Evolutionary conservation across 1,284 basidiomycete genomes (phyloP), one percentile per base, ranked within the genome.

Genomic region (Fomes fomentarius): DNA sequence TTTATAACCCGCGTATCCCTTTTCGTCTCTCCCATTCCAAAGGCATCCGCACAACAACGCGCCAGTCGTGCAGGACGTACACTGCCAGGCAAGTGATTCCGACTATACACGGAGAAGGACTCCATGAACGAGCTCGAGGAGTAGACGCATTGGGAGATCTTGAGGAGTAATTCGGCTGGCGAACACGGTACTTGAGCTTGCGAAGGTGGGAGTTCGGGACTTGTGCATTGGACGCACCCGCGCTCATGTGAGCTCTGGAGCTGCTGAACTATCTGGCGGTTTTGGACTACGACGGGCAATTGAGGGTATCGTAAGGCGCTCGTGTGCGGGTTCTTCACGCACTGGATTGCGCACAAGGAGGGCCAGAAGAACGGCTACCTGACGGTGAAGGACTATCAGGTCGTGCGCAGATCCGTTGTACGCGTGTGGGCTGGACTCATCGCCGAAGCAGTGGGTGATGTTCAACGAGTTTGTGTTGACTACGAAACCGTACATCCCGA

Each of bases 381-480:
- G 61, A 98, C 95, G 0, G 87, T 97, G 60, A 98, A 98, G 75
- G 95, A 98, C 70, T 94, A 96, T 67, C 65, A 93, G 87, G 83
- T 93, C 37, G 96, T 98, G 7, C 79, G 78, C n/a, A 15, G 96
- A 99, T 71, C 93, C 96, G 6, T 93, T n/a, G n/a, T n/a, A n/a
- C n/a, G n/a, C 91, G 6, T 96, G 94, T 60, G 94, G 96, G 25
- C 76, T 99, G 43, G 93, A 97, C 63, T 85, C 85, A n/a, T 89
- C 89, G 54, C 95, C 96, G 0, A 96, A n/a, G n/a, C n/a, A 98
- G 66, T 99, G 95, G 93, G 94, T 98, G 15, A 73, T 98, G 37
- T 99, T 97, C 80, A 97, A 99, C 71, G 97, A 97, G 72, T 99
- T 99, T 69, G 94, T 98, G 25, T 76, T 98, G 58, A 99, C 96